Evolutionary conservation across 257 asterid genomes (phyloP), one percentile per base, ranked within the genome.

Genomic region (Avicennia marina): DNA sequence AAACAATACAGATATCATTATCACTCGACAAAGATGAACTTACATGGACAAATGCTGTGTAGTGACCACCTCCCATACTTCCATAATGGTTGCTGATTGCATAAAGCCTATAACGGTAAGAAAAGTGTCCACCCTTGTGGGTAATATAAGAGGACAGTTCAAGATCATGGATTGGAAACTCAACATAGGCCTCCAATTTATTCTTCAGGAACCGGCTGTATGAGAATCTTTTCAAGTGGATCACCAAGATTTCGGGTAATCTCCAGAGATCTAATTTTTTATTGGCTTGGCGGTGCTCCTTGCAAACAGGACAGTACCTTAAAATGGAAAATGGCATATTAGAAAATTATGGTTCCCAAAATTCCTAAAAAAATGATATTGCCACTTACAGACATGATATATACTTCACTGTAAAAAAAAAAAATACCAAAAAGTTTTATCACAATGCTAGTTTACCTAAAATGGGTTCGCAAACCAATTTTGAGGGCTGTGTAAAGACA

Each of bases 231-330:
- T 84, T 87, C 54, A 87, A 66, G 71, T 82, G 93, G 73, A 87
- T 66, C 48, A 82, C 81, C 62, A 87, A 74, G 56, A 78, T 78
- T 66, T 84, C 86, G 1, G 96, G 96, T 52, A 85, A 73, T 67
- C 95, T 82, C 95, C 95, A 87, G 8, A 87, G 84, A 61, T 87
- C 95, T 54, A 84, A 70, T 71, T 84, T 87, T 55, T 82, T 84
- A 69, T 60, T 70, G n/a, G 96, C 95, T 66, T 78, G 90, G 66
- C 78, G 67, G 53, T 76, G 89, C 62, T 53, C 78, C 79, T 76
- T 77, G 81, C 95, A 87, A 27, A 74, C 56, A 44, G 88, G 86
- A 45, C 95, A 87, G 73, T 67, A 73, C 94, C 95, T 87, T n/a
- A n/a, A n/a, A n/a, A n/a, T n/a, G n/a, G n/a, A n/a, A n/a, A n/a